Base-by-base conservation (phyloP, 805 yeast genomes). In the Yamadazyma scolyti region DNA sequence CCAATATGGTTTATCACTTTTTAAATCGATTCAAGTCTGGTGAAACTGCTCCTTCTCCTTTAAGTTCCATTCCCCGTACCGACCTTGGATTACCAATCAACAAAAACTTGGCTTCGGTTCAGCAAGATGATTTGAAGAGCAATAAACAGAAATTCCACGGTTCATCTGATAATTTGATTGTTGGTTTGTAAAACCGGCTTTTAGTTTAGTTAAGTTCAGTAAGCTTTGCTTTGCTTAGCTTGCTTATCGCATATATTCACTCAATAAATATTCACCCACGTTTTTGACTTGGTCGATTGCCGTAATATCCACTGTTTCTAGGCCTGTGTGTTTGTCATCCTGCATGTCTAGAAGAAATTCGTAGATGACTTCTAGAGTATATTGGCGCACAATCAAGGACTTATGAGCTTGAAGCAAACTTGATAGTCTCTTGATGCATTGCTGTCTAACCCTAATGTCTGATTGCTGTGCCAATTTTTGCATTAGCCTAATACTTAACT, bases 401-500 rank as follows among this genome's bases (percentile, higher is more conserved):
- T 31, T 33, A 13, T 40, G 44, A 6, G 20, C 33, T 9, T 16
- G 23, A 6, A 31, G 13, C 4, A 36, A 11, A 9, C 23, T 16
- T 1, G 22, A 7, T 4, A 39, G 8, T 20, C 43, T 29, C 14
- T 39, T 35, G 4, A 31, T 12, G 16, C 33, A 19, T 19, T 7
- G 20, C 20, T 10, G 10, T 19, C 10, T 19, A 4, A 15, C 18
- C n/a, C 14, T 24, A 4, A 8, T 9, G 15, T 25, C 24, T 20
- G 18, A n/a, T 8, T 9, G 9, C 24, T 30, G 28, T 28, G 55
- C 44, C 19, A 79, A 33, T 25, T 57, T 55, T 5, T 66, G 68
- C 39, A 79, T 69, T 0, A 76, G 39, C 30, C 60, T 54, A 4
- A 77, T 46, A 0, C 71, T 68, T 9, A 61, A 43, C 1, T 51